Conservation (phyloP, 495 filamentous ascomycete genomes). For the Lasiosphaeris hirsuta region DNA sequence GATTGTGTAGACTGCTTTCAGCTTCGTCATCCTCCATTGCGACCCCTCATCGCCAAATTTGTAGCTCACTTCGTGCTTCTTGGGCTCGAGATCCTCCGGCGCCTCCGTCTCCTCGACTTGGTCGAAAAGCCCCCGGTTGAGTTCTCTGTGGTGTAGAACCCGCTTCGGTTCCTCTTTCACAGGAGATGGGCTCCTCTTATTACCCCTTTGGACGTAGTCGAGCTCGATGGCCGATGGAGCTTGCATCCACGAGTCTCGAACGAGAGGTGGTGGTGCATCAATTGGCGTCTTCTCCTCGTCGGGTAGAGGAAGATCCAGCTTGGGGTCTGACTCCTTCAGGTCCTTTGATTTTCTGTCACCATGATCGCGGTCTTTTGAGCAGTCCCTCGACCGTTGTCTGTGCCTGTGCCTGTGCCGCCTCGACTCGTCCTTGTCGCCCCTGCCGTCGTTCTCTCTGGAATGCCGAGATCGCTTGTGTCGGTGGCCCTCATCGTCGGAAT, state of each 20-base stretch:
- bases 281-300: conserved; percentile 40
- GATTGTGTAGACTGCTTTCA: conserved; percentile 79
- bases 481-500: conserved; percentile 36
- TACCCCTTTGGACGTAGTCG: conserved; percentile 75
- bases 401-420: conserved; percentile 20
- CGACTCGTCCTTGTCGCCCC: conserved; percentile 33
- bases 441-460: conserved; percentile 34
- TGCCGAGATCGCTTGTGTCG: conserved; percentile 49
- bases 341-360: conserved; percentile 29
- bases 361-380: conserved; percentile 15
- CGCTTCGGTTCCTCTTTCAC: conserved; percentile 67
- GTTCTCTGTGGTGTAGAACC: conserved; percentile 74
- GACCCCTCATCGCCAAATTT: conserved; percentile 87
- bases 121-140: conserved; percentile 67
- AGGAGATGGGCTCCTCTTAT: conserved; percentile 45
- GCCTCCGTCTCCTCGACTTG: neutral
- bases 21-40: conserved; percentile 92
- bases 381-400: conserved; percentile 14
- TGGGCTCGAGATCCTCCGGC: conserved; percentile 29
- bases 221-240: conserved; percentile 75
- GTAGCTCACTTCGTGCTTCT: conserved; percentile 69
- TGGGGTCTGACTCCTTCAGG: conserved; percentile 44
- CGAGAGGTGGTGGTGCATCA: conserved; percentile 24
- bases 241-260: conserved; percentile 91
- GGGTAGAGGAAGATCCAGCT: conserved; percentile 44